Conservation (phyloP, 345 rosid species). For the Firmiana major region DNA sequence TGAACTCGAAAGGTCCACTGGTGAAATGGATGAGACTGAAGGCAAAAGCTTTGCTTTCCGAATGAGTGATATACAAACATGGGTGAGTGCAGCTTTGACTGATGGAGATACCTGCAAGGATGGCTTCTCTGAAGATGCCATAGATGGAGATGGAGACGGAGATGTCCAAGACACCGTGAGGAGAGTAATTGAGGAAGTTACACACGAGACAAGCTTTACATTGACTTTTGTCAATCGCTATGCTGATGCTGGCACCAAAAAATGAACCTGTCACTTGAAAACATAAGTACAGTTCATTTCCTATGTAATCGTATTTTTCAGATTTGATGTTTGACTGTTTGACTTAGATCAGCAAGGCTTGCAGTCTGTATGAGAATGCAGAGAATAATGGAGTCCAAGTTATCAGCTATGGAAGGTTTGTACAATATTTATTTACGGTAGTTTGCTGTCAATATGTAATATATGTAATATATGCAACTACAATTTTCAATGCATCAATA, state of each 20-base stretch:
- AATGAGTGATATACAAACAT: conserved; percentile 31
- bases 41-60: background rate
- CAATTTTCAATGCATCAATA: no score
- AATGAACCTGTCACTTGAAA: background rate
- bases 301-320: background rate
- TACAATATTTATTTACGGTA: background rate
- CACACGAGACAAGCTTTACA: background rate
- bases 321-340: no score
- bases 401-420: background rate
- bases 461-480: background rate
- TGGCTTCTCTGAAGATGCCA: background rate
- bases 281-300: background rate
- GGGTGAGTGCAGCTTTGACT: conserved; percentile 39
- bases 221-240: background rate
- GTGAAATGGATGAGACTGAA: conserved; percentile 24
- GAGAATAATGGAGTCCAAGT: no score
- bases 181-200: background rate
- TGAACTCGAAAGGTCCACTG: conserved; percentile 42
- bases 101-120: conserved; percentile 36
- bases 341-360: background rate
- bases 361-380: background rate
- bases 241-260: background rate
- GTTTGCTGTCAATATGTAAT: background rate
- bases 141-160: background rate
- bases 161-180: background rate